Evolutionary conservation across 2,329 filamentous ascomycete genomes (phyloP), one percentile per base, ranked within the genome.

Genomic region (Acrocalymma vagum): DNA sequence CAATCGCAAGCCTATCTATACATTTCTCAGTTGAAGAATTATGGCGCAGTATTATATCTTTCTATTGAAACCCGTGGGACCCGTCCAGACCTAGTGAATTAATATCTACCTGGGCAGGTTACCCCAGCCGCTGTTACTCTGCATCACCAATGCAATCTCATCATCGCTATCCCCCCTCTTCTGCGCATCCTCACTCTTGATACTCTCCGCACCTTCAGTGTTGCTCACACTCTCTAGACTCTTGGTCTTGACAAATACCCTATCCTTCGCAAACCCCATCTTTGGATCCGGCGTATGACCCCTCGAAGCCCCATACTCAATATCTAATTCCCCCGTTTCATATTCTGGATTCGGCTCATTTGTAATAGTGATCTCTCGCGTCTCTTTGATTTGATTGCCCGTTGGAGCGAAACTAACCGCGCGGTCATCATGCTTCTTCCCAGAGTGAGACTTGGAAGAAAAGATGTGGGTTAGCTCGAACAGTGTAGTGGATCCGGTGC

Each of bases 331-430:
- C n/a, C n/a, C n/a, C n/a, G n/a, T n/a, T n/a, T n/a, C 21, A 30
- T 35, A 42, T 3, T 31, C 23, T 8, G 38, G 33, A 23, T 35
- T 42, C 9, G 46, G 46, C 5, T 47, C 42, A 15, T 29, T 42
- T 6, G 14, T 11, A 9, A 50, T 28, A 13, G 13, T 10, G 20
- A 50, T 50, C 31, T 50, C 46, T 29, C 40, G 31, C 18, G 46
- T 50, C 34, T 50, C 42, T 29, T 50, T 50, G 28, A 50, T 50
- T 28, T 50, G 42, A 18, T 34, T 50, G 5, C 38, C 46, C 7
- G 21, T 36, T 5, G 42, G 42, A 9, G 29, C 16, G 18, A 50
- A 46, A 14, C 30, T 37, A 21, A 29, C 18, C 3, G 22, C 23
- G n/a, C n/a, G n/a, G n/a, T n/a, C n/a, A n/a, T n/a, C n/a, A n/a